phyloP scores from a whole-genome alignment of 371 early-diverging fungal species.

The Lichtheimia hyalospora region DNA sequence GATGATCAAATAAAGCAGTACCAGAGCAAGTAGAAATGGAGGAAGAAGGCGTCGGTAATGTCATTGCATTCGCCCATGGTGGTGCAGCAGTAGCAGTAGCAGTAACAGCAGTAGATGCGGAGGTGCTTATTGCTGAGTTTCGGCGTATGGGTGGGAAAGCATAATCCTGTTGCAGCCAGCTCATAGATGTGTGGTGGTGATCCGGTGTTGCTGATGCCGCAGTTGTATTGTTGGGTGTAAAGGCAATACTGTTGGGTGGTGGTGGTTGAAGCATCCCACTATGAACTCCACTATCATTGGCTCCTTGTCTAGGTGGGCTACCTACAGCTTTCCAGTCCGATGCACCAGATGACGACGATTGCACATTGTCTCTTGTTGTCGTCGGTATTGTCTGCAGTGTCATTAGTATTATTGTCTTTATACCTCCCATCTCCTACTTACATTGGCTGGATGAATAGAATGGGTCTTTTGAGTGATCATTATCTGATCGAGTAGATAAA shows the following conservation, averaged over 20 bases:
- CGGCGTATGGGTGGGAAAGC: constrained; percentile 35
- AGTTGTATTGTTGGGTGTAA: background rate
- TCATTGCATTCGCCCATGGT: constrained; percentile 14
- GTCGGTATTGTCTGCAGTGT: constrained; percentile 10
- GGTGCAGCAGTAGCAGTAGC: constrained; percentile 9
- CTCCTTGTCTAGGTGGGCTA: constrained; percentile 18
- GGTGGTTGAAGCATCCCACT: background rate
- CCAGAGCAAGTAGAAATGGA: constrained; percentile 5
- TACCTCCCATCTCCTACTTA: constrained; percentile 7
- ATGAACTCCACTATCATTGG: background rate
- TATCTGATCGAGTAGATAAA: background rate
- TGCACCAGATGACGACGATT: constrained; percentile 15
- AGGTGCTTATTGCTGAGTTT: constrained; percentile 34
- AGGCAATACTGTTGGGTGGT: background rate
- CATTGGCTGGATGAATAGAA: constrained; percentile 19
- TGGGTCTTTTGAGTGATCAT: constrained; percentile 23
- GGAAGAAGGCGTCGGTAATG: constrained; percentile 11
- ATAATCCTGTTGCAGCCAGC: constrained; percentile 28
- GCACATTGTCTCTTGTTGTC: background rate
- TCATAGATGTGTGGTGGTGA: constrained; percentile 15
- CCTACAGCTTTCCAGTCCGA: constrained; percentile 26
- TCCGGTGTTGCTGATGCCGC: constrained; percentile 8
- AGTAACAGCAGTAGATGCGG: constrained; percentile 8
- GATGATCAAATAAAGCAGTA: constrained; percentile 6
- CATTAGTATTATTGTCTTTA: constrained; percentile 4